Base-by-base conservation (phyloP, 768 basidiomycete species). In the Auricularia auricula-judae region DNA sequence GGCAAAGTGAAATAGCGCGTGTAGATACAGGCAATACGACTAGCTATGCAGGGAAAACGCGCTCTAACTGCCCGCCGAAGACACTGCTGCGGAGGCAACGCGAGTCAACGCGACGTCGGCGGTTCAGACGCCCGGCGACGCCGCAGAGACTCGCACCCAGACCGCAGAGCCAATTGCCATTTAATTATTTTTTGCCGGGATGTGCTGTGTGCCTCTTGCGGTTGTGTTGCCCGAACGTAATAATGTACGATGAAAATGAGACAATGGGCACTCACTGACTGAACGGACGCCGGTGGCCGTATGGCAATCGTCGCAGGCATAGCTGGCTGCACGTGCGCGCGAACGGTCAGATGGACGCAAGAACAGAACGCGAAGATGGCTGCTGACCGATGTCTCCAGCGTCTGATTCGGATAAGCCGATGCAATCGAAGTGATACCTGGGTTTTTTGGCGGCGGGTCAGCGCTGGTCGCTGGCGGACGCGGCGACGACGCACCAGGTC, bases 381-480 rank as follows among this genome's bases (percentile, higher is more conserved):
- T 14, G 44, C 89, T 79, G 73, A 91, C 89, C 83, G 73, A 93
- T 88, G 72, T 89, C 86, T 70, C 86, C 86, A 8, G 91, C 91
- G 68, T 86, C 81, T 62, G 79, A 75, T 68, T 84, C 82, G 65
- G 73, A 79, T 60, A 93, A 73, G 65, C 82, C 76, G 10, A 92
- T 80, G 74, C 91, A 93, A n/a, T 76, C 74, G 69, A 93, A 93
- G 73, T 93, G 91, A 74, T 85, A 91, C 91, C 91, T 93, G 63
- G 3, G 35, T 12, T 29, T 29, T 29, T 29, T 62, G n/a, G 62
- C 10, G 39, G 34, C n/a, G 8, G 44, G 58, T 64, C 36, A 47
- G 51, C 23, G 47, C 56, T 47, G 44, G 65, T 36, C 51, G 64
- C 21, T n/a, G 47, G 29, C 34, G 62, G 63, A 58, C 63, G 21